phyloP scores from a whole-genome alignment of 257 asterid genomes.

The Ehretia macrophylla region DNA sequence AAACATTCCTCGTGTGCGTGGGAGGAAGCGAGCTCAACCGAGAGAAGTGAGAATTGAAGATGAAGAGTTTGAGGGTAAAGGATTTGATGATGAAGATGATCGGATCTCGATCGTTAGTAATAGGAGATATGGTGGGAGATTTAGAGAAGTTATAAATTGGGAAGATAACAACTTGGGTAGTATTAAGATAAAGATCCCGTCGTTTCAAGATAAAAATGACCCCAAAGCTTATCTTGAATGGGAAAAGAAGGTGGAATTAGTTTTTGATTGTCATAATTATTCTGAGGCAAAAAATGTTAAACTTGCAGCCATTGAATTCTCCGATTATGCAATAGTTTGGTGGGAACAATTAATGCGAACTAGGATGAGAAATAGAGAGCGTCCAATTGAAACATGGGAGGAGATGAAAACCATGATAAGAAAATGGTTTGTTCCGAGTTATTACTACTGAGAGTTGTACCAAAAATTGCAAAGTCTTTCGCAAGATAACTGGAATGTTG shows the following conservation, averaged over 20 bases:
- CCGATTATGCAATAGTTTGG: constrained; percentile 6
- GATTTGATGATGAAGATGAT: background rate
- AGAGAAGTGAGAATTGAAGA: background rate
- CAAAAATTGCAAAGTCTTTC: background rate
- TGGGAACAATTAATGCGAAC: constrained; percentile 2
- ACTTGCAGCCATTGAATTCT: constrained; percentile 1
- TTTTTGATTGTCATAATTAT: constrained; percentile 2
- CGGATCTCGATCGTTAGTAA: background rate
- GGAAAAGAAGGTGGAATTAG: constrained; percentile 5
- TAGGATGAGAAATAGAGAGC: constrained; percentile 4
- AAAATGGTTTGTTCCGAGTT: constrained; percentile 1
- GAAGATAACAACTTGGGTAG: background rate
- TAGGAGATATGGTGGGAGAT: background rate
- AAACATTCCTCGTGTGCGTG: no score
- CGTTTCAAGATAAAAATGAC: background rate
- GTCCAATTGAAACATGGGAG: background rate
- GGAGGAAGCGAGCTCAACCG: background rate
- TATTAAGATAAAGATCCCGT: constrained; percentile 1
- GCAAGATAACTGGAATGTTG: background rate
- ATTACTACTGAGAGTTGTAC: background rate
- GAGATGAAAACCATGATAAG: constrained; percentile 8
- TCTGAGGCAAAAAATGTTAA: constrained; percentile 4
- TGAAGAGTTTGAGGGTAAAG: background rate
- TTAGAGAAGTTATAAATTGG: background rate
- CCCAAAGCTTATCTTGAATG: background rate